phyloP scores from a whole-genome alignment of 2,329 filamentous ascomycete genomes.

The Colletotrichum sp. region DNA sequence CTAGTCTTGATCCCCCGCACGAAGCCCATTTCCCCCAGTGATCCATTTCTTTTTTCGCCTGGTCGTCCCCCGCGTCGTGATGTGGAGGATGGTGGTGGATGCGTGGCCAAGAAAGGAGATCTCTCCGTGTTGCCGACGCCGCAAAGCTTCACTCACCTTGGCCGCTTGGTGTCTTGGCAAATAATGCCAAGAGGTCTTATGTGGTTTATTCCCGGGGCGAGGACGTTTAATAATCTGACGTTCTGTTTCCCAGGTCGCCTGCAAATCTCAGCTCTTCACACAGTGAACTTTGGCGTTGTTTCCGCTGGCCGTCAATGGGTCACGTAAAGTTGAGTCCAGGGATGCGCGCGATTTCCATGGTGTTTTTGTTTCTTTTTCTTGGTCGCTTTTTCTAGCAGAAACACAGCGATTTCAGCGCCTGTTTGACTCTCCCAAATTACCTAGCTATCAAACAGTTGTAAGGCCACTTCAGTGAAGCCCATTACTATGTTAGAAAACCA shows the following conservation, averaged over 20 bases:
- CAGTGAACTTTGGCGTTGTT: neutral
- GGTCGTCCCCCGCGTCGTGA: neutral
- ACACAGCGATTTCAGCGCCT: neutral
- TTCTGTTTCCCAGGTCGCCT: neutral
- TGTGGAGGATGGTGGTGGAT: neutral
- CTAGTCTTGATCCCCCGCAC: conserved; percentile 5
- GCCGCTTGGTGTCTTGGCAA: neutral
- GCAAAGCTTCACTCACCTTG: conserved; percentile 12
- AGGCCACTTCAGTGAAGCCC: neutral
- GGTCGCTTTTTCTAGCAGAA: neutral
- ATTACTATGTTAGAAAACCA: neutral
- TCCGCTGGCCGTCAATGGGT: neutral
- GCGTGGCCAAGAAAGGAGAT: conserved; percentile 7
- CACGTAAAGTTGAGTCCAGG: neutral
- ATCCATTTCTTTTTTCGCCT: conserved; percentile 2
- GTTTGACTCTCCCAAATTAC: neutral
- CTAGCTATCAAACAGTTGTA: neutral
- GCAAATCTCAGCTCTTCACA: neutral
- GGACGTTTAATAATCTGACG: neutral
- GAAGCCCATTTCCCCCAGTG: conserved; percentile 1
- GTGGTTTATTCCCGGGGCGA: neutral
- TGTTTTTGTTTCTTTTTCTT: neutral
- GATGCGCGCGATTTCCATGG: neutral
- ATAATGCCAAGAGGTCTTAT: neutral
- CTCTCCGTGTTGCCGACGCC: neutral